Evolutionary conservation across 371 early-diverging fungal species (phyloP).

Genomic region (Syncephalastrum racemosum): DNA sequence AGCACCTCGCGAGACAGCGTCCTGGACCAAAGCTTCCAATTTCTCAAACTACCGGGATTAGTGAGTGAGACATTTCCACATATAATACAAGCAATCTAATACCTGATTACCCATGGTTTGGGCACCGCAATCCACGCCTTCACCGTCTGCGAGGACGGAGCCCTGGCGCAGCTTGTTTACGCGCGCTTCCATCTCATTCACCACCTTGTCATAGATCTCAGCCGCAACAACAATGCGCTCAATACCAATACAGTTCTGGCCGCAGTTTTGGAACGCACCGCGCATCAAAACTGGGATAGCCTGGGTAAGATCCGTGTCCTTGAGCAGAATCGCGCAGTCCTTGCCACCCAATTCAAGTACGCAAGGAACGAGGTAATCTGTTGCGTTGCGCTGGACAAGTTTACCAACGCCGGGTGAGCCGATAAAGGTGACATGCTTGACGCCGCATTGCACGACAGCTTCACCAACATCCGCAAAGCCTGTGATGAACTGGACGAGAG

Average conservation of each 20-base stretch:
- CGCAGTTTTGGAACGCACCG: slow-evolving; percentile 81
- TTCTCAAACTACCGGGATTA: slow-evolving; percentile 33
- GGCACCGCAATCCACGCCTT: slow-evolving; percentile 79
- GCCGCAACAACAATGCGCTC: slow-evolving; percentile 74
- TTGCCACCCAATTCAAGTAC: slow-evolving; percentile 92
- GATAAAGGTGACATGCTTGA: slow-evolving; percentile 83
- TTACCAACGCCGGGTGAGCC: slow-evolving; percentile 84
- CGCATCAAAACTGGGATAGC: slow-evolving; percentile 75
- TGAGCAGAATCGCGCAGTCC: slow-evolving; percentile 77
- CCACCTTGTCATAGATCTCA: slow-evolving; percentile 67
- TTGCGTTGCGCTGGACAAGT: slow-evolving; percentile 73
- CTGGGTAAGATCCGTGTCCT: slow-evolving; percentile 71
- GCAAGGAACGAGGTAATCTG: slow-evolving; percentile 76
- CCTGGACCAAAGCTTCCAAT: slow-evolving; percentile 50
- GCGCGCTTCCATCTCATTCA: slow-evolving; percentile 56
- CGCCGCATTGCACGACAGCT: slow-evolving; percentile 62
- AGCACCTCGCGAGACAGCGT: slow-evolving; percentile 80
- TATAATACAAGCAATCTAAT: slow-evolving; percentile 5
- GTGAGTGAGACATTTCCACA: no score
- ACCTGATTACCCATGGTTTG: slow-evolving; percentile 68
- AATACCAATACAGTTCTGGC: slow-evolving; percentile 86
- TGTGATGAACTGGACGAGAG: slow-evolving; percentile 77
- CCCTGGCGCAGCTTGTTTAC: slow-evolving; percentile 69
- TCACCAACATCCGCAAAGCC: slow-evolving; percentile 83
- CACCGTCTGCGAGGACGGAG: slow-evolving; percentile 63